Percentiles rank a stretch among this genome's conserved stretches.
Evolutionary conservation across 192 early-diverging fungal genomes (phyloP).

Genomic region (Mortierella alpina): DNA sequence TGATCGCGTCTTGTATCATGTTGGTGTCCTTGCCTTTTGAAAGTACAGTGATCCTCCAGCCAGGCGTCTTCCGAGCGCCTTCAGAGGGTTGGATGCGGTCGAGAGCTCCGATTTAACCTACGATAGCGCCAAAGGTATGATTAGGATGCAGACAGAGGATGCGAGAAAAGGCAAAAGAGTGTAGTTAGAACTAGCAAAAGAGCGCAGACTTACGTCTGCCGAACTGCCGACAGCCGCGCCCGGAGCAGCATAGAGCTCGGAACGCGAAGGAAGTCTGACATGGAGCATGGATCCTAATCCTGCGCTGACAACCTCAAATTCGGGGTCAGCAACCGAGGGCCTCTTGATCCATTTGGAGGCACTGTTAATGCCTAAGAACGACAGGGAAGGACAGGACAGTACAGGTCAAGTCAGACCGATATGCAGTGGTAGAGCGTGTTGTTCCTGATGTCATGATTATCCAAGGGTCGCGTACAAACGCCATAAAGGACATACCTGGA

Average conservation of each 20-base stretch:
- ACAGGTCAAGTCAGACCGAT: background rate
- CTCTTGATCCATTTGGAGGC: conserved; percentile 54
- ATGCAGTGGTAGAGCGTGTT: background rate
- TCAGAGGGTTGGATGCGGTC: conserved; percentile 42
- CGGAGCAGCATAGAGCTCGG: conserved; percentile 63
- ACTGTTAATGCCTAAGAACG: conserved; percentile 47
- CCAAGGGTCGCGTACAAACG: background rate
- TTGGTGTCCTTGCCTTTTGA: conserved; percentile 27
- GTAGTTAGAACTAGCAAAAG: background rate
- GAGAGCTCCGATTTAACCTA: conserved; percentile 48
- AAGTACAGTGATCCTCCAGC: conserved; percentile 51
- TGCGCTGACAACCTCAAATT: conserved; percentile 64
- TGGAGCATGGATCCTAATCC: conserved; percentile 58
- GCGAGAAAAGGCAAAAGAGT: background rate
- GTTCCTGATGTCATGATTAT: conserved; percentile 9
- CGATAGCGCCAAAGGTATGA: background rate
- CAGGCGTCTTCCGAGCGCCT: conserved; percentile 48
- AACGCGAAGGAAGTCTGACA: conserved; percentile 63
- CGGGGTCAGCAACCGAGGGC: conserved; percentile 59
- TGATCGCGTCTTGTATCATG: too few species aligned
- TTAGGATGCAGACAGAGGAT: background rate
- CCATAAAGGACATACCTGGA: conserved; percentile 19
- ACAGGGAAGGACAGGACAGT: background rate
- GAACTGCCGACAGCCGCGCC: conserved; percentile 66
- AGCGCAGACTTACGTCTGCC: conserved; percentile 43